Conservation (phyloP, 2,329 filamentous ascomycete species). For the Hawksworthiomyces lignivorus region DNA sequence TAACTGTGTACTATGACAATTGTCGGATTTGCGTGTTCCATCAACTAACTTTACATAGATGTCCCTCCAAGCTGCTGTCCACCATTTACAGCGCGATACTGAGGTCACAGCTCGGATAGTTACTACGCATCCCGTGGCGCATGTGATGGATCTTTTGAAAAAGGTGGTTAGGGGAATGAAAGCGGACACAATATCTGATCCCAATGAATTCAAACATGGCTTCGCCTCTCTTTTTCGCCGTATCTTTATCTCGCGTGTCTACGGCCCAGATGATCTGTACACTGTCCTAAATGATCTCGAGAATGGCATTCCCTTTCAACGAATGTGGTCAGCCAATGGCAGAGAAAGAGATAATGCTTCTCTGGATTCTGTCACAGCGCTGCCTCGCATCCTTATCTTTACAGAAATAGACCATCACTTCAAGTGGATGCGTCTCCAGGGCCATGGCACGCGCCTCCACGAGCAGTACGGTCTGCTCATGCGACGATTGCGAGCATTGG, state of each 20-base stretch:
- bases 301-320: constrained; percentile 7
- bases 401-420: constrained; percentile 17
- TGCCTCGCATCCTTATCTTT: constrained; percentile 7
- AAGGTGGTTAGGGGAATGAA: constrained; percentile 28
- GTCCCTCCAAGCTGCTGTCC: constrained; percentile 40
- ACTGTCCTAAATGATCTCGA: constrained; percentile 44
- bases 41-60: constrained; percentile 24
- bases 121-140: constrained; percentile 37
- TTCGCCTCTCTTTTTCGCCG: constrained; percentile 41
- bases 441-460: constrained; percentile 9
- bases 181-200: constrained; percentile 9
- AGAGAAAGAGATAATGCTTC: too few relatives aligned
- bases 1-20: too few relatives aligned
- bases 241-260: constrained; percentile 48
- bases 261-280: constrained; percentile 50
- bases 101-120: constrained; percentile 32
- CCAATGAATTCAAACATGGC: constrained; percentile 14
- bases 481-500: constrained; percentile 11
- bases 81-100: constrained; percentile 25
- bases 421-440: constrained; percentile 16
- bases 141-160: constrained; percentile 33
- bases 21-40: not conserved
- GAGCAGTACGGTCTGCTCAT: constrained; percentile 14
- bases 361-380: too few relatives aligned
- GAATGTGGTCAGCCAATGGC: constrained; percentile 1